Conservation (phyloP, 345 rosid genomes). For the Syzygium aromaticum region DNA sequence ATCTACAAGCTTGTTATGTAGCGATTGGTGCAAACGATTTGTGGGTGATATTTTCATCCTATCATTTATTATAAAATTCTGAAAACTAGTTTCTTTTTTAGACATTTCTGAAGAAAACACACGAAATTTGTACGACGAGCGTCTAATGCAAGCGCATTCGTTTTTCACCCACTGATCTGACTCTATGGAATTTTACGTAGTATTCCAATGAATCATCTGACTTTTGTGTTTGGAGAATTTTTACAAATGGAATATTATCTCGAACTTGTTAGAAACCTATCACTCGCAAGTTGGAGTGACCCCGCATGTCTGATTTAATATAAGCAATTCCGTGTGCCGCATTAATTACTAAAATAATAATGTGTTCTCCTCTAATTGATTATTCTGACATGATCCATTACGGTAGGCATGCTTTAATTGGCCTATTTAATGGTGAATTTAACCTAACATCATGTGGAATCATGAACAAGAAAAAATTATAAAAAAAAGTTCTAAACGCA, state of each 20-base stretch:
- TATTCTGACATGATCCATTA: neutral
- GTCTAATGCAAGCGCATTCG: neutral
- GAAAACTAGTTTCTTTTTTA: neutral
- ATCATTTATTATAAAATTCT: neutral
- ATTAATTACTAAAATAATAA: rapidly evolving
- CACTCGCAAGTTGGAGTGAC: neutral
- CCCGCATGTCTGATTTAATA: neutral
- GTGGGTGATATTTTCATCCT: neutral
- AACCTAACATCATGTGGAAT: neutral
- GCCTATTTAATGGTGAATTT: neutral
- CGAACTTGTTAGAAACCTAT: neutral
- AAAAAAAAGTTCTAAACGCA: too few species aligned
- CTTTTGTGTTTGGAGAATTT: neutral
- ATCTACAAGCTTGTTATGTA: neutral
- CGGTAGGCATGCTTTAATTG: neutral
- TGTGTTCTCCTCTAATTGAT: neutral
- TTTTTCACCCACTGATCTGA: neutral
- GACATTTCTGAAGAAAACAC: neutral
- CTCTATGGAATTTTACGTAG: too few species aligned
- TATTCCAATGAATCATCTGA: neutral
- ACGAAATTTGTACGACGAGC: neutral
- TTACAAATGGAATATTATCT: neutral
- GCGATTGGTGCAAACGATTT: neutral
- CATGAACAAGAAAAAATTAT: neutral
- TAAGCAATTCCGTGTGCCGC: neutral